Evolutionary conservation across 345 rosid genomes (phyloP), one percentile per base, ranked within the genome.

Genomic region (Noccaea bulbosa): DNA sequence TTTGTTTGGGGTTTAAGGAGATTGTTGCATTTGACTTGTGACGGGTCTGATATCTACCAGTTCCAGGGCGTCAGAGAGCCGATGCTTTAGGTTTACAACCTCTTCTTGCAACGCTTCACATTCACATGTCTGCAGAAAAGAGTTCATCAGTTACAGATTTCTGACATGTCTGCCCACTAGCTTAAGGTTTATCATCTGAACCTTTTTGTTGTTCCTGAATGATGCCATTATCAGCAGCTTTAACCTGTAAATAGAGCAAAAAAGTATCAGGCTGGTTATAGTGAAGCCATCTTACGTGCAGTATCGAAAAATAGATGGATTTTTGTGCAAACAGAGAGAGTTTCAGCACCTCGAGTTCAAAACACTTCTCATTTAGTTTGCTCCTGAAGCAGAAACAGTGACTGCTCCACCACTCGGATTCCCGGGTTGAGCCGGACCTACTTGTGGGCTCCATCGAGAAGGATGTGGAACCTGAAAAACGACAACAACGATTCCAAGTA

Each of bases 131-230:
- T 94, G 92, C 59, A 64, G 54, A 79, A 66, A 53, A 52, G 38
- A 32, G 15, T 30, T 30, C 4, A 63, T 27, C 60, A 57, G 65
- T 79, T 69, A 81, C n/a, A 69, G 12, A 53, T 11, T 32, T 70
- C 41, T 5, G 49, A 57, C 17, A 30, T 47, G 44, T 69, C 30
- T 16, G 14, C 43, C 54, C 65, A 67, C 55, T 43, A 57, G 66
- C 55, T 70, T 48, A 48, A 55, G n/a, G 53, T 47, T 33, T 20
- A 20, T 20, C 22, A 59, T 56, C 49, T 41, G 40, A 71, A 94
- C 99, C 99, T 91, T 94, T 77, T 84, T 82, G 78, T 75, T 94
- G 99, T 82, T 94, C 99, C 79, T 94, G 95, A 70, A 94, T 84
- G 72, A 94, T 70, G 30, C 92, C 92, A 78, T 91, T 91, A 72